Evolutionary conservation across 495 filamentous ascomycete genomes (phyloP).

Genomic region (Trichoderma erinaceum): DNA sequence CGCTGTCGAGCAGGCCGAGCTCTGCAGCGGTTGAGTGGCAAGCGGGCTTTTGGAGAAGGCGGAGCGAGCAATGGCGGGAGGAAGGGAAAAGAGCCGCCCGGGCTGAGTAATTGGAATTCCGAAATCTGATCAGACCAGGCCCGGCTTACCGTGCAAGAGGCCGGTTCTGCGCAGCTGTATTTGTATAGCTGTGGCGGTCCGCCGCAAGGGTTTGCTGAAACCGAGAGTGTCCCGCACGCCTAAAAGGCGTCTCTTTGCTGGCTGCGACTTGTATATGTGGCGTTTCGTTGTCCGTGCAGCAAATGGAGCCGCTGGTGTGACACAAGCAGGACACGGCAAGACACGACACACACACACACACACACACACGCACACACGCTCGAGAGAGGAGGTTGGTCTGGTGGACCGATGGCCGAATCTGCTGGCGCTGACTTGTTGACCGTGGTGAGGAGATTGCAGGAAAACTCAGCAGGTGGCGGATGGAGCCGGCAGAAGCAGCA

Average conservation of each 20-base stretch:
- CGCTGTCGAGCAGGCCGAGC: neutral
- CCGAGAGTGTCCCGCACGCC: neutral
- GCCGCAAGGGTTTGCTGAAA: too few relatives aligned
- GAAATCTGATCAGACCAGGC: neutral
- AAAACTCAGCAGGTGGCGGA: constrained; percentile 13
- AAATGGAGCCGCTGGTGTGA: constrained; percentile 5
- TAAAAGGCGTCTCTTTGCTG: neutral
- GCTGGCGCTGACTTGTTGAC: constrained; percentile 11
- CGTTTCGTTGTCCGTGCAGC: constrained; percentile 7
- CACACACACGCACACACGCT: neutral
- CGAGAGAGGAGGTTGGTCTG: neutral
- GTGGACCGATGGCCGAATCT: neutral
- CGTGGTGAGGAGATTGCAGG: constrained; percentile 12
- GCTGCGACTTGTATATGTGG: neutral
- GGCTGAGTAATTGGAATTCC: neutral
- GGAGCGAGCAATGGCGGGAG: neutral
- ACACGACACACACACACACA: constrained; percentile 15
- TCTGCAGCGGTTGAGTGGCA: neutral
- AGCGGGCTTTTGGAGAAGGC: neutral
- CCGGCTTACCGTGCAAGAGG: neutral
- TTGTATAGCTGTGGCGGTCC: neutral
- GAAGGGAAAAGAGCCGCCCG: neutral
- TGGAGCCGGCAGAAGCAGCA: neutral
- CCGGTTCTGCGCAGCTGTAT: neutral
- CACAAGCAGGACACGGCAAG: neutral